Evolutionary conservation across 208 protist genomes (phyloP), one percentile per base, ranked within the genome.

Genomic region (Leishmania amazonensis): DNA sequence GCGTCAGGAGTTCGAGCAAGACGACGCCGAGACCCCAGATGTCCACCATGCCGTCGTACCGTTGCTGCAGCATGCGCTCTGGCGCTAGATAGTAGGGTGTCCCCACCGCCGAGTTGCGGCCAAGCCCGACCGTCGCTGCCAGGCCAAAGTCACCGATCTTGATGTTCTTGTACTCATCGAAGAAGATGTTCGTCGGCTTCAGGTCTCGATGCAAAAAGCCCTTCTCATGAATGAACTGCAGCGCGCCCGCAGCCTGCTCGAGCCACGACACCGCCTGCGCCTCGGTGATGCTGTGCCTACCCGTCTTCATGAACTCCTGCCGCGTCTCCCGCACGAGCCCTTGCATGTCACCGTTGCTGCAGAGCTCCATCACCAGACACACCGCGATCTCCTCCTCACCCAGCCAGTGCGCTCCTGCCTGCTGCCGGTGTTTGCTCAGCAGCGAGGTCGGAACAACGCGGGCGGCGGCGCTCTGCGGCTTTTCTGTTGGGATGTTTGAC

Each of bases 151-250:
- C 96, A 1, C 95, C 96, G 51, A 98, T 85, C 68, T 96, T 96
- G 31, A 96, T 86, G 73, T 94, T 80, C 35, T 84, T 85, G 70
- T 93, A 67, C 49, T 84, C 85, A 70, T 95, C 94, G 80, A 98
- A 95, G 77, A 98, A 97, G 47, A 98, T 94, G 81, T 98, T 98
- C 28, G 92, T 96, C 9, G 96, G 95, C 83, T 98, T 98, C 73
- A 98, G 53, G 72, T 98, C 96, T 58, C 96, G 91, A 81, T 98
- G 95, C 31, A 97, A 60, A 76, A 96, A 97, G 17, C 93, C 95
- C 70, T 94, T 90, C 0, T 86, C 84, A 78, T 98, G 95, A 77
- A 98, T 96, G 75, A 93, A 97, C 65, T 93, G 72, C 35, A 98
- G 87, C 31, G 95, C 94, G 0, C 81, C 82, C 51, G 88, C 87